Base-by-base conservation (phyloP, 2,329 filamentous ascomycete genomes). In the Cadophora malorum region DNA sequence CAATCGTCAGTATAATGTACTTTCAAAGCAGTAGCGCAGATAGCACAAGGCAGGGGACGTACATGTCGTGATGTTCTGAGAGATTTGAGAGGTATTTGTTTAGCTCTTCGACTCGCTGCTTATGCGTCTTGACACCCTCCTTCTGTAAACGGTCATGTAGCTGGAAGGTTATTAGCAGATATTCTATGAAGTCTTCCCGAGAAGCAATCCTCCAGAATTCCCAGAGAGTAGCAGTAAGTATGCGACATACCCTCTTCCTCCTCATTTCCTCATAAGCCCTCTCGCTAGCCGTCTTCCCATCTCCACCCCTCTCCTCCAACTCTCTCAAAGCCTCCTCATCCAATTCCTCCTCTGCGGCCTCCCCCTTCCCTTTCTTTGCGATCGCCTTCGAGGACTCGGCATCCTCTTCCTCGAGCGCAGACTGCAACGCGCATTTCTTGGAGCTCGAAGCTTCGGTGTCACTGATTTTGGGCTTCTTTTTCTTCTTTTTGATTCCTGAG, bases 41-140 rank as follows among this genome's bases (percentile, higher is more conserved):
- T 14, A 14, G 49, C 4, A 33, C 38, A 53, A 7, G 35, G 16
- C 12, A 53, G 14, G 23, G 41, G 53, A 72, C 71, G 25, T 71
- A 72, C 94, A 99, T 99, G 79, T 99, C 96, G 80, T 99, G 95
- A 81, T 99, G 96, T 81, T 99, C 96, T 81, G 93, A 97, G 76
- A 99, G 81, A 72, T 90, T 91, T 72, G 93, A 96, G 45, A 99
- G 83, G 79, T 98, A 97, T 71, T 92, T 93, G 79, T 99, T 99
- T 74, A 98, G 83, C 79, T 97, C 94, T 79, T 98, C 94, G 53
- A 99, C 95, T 12, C 93, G 89, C 82, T 99, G 92, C 79, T 98
- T 98, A 80, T 99, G 96, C 35, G 94, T 97, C 84, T 97, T 98
- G 73, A 95, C 88, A 19, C 96, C 90, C 78, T 97, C 94, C 33